These are phyloP conservation scores for Leccinum fallax DNA, from an alignment of 1,284 basidiomycete genomes.

Conservation along the genomic window DNA sequence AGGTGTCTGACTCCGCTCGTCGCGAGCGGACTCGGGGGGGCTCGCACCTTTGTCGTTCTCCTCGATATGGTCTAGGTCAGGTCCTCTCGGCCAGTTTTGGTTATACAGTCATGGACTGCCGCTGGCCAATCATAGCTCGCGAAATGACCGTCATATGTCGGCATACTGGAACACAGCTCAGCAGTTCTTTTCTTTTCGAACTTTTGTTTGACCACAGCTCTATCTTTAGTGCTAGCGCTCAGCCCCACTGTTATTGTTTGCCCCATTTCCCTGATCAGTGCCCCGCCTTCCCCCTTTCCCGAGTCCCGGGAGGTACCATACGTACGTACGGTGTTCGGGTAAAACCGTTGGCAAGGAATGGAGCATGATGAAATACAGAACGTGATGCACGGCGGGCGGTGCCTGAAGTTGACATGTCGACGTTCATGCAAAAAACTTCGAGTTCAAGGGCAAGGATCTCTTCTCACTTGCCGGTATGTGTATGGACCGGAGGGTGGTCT, in stretches of 20 bases:
- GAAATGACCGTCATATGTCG: neutral
- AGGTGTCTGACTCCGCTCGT: neutral
- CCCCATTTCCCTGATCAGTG: neutral
- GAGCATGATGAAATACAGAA: neutral
- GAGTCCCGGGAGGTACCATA: neutral
- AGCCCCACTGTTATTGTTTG: neutral
- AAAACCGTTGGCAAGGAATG: neutral
- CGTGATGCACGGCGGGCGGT: neutral
- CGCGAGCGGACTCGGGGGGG: neutral
- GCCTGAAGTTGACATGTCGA: neutral
- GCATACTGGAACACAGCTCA: neutral
- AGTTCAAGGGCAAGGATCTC: neutral
- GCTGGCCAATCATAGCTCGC: neutral
- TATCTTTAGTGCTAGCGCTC: neutral
- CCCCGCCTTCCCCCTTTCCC: neutral
- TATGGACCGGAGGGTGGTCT: neutral
- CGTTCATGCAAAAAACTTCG: neutral
- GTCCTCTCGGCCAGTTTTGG: neutral
- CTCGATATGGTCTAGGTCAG: neutral
- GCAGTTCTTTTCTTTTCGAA: neutral
- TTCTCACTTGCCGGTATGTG: neutral
- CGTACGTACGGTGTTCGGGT: neutral
- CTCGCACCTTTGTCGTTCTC: neutral
- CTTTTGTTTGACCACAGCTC: neutral
- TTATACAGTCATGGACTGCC: neutral